Conservation (phyloP, 169 alveolate genomes). For the Eimeria praecox region DNA sequence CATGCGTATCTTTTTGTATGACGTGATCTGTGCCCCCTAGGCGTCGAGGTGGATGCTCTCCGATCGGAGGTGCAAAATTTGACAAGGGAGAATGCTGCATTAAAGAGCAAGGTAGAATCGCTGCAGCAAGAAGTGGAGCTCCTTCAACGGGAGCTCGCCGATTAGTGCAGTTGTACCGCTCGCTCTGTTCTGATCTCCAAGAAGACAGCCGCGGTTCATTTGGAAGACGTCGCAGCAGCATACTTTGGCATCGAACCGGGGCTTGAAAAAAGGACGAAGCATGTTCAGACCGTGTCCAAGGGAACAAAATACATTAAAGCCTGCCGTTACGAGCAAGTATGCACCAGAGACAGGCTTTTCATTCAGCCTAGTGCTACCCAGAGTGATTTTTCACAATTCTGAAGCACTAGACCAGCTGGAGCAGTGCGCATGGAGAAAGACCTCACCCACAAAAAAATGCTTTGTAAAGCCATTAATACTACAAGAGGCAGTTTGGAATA, state of each 20-base stretch:
- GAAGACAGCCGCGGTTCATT: background rate
- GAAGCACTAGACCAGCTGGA: background rate
- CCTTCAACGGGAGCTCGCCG: conserved; percentile 67
- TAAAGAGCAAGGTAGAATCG: conserved; percentile 75
- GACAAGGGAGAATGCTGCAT: conserved; percentile 87
- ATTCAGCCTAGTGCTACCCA: background rate
- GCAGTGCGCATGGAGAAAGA: background rate
- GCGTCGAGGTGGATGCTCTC: conserved; percentile 91
- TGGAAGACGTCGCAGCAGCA: background rate
- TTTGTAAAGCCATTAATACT: background rate
- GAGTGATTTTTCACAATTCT: background rate
- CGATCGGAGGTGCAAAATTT: conserved; percentile 91
- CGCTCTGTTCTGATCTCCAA: background rate
- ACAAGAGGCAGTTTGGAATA: background rate
- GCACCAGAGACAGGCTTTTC: background rate
- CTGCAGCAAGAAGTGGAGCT: conserved; percentile 65
- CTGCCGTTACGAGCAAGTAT: background rate
- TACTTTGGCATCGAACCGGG: background rate
- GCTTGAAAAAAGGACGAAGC: background rate
- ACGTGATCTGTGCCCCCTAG: conserved; percentile 77
- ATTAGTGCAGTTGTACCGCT: background rate
- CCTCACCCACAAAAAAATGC: background rate
- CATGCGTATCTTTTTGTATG: background rate
- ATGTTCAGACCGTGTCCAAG: background rate
- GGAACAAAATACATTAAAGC: background rate